These are phyloP conservation scores for Babesia gibsoni DNA, from an alignment of 169 alveolate genomes.

Conservation along the genomic window DNA sequence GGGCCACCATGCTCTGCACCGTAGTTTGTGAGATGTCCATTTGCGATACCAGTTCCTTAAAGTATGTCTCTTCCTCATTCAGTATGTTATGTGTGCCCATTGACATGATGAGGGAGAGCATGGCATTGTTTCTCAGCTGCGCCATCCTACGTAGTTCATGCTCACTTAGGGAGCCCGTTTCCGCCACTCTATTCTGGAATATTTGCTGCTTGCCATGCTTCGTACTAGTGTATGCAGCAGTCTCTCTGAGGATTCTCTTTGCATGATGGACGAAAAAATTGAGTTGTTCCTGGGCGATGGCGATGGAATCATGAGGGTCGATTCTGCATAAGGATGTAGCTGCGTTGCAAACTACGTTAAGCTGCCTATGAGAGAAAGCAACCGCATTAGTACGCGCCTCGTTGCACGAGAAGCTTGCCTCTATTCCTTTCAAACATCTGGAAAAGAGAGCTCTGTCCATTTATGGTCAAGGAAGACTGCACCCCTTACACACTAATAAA, in stretches of 20 bases:
- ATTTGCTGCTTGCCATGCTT: not conserved
- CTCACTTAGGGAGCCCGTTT: too few species aligned
- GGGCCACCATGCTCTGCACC: slow-evolving; percentile 15
- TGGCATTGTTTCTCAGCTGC: slow-evolving; percentile 10
- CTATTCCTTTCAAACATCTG: slow-evolving; percentile 31
- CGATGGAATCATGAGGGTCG: slow-evolving; percentile 16
- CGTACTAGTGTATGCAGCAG: not conserved
- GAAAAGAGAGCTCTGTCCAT: slow-evolving; percentile 16
- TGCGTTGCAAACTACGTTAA: slow-evolving; percentile 19
- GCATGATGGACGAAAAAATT: not conserved
- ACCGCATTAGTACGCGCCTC: slow-evolving; percentile 26
- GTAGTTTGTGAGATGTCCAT: not conserved
- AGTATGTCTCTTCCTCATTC: not conserved
- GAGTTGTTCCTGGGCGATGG: not conserved
- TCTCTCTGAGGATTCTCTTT: slow-evolving; percentile 5
- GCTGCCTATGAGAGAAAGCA: slow-evolving; percentile 37
- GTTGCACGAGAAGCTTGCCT: slow-evolving; percentile 26
- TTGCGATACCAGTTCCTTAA: not conserved
- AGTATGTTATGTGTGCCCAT: not conserved
- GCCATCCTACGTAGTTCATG: too few species aligned
- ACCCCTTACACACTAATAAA: too few species aligned
- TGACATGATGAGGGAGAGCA: not conserved
- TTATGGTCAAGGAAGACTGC: not conserved
- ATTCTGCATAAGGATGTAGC: slow-evolving; percentile 13
- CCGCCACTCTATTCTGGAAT: too few species aligned